Percentiles rank a stretch among this genome's conserved stretches.
These are phyloP conservation scores for Microthlaspi erraticum DNA, from an alignment of 345 rosid genomes.

Conservation along the genomic window DNA sequence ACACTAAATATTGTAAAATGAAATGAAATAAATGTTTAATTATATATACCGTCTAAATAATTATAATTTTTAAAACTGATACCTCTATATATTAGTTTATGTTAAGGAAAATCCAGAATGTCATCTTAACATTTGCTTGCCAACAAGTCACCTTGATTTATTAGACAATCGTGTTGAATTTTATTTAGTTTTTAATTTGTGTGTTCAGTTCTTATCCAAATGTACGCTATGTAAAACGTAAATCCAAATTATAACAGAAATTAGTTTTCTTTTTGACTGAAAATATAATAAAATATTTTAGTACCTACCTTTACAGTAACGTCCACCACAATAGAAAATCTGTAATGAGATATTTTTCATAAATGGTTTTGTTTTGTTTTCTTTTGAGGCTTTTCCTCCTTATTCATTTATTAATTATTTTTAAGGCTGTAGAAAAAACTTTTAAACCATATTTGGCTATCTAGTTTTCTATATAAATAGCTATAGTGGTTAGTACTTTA, in stretches of 20 bases:
- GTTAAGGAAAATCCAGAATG: neutral
- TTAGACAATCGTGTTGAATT: neutral
- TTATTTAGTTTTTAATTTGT: neutral
- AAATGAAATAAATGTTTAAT: neutral
- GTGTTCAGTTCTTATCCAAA: neutral
- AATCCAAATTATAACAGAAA: neutral
- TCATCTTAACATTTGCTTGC: neutral
- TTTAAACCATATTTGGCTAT: constrained; percentile 1
- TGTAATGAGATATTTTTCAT: constrained; percentile 35
- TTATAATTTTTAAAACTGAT: neutral
- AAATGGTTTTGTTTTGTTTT: constrained; percentile 32
- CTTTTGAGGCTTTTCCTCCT: neutral
- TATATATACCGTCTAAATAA: neutral
- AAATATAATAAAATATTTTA: neutral
- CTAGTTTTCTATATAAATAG: constrained; percentile 18
- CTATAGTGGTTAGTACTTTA: neutral
- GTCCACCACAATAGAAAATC: constrained; percentile 21
- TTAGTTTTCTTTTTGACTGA: neutral
- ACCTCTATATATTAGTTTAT: neutral
- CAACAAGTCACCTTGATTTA: constrained; percentile 1
- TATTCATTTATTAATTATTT: neutral
- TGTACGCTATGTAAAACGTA: neutral
- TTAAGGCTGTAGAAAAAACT: neutral
- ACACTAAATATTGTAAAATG: neutral
- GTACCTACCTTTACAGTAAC: constrained; percentile 18